Percentiles rank a stretch among this genome's conserved stretches.
phyloP scores from a whole-genome alignment of 2,329 filamentous ascomycete genomes.

The Cyphellophora attinorum region DNA sequence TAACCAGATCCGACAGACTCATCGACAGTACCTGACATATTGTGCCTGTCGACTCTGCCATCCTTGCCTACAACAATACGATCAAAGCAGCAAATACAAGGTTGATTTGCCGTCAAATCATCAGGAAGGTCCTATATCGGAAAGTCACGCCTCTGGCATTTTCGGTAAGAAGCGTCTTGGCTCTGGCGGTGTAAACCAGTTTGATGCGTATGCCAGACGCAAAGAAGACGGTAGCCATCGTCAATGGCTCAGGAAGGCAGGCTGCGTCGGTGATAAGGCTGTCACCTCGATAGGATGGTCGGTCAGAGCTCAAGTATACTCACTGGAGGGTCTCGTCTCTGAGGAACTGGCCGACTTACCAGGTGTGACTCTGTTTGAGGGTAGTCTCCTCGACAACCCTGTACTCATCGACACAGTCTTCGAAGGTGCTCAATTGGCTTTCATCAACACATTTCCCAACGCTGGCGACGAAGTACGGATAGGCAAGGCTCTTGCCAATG shows the following conservation, averaged over 20 bases:
- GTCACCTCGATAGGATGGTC: constrained; percentile 88
- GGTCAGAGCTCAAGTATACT: constrained; percentile 84
- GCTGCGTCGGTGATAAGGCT: constrained; percentile 91
- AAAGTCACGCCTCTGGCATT: too few relatives aligned
- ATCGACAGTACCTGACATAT: too few relatives aligned
- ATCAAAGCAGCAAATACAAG: too few relatives aligned
- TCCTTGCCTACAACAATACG: too few relatives aligned
- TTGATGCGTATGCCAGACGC: constrained; percentile 12
- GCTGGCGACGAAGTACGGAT: constrained; percentile 80
- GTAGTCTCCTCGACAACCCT: constrained; percentile 60
- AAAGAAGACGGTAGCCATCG: constrained; percentile 75
- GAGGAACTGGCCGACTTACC: constrained; percentile 73
- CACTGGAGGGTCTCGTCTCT: constrained; percentile 76
- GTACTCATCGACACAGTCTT: constrained; percentile 70
- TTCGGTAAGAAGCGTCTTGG: too few relatives aligned
- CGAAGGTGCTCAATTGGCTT: constrained; percentile 74
- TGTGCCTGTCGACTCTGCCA: too few relatives aligned
- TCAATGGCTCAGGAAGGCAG: constrained; percentile 93
- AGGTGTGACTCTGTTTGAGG: constrained; percentile 65
- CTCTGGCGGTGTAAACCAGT: too few relatives aligned
- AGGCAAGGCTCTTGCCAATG: constrained; percentile 78
- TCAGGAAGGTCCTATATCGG: too few relatives aligned
- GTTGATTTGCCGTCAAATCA: too few relatives aligned
- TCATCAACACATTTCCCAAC: constrained; percentile 97
- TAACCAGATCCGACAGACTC: too few relatives aligned